Evolutionary conservation across 192 early-diverging fungal genomes (phyloP).

Genomic region (Chytriomyces hyalinus): DNA sequence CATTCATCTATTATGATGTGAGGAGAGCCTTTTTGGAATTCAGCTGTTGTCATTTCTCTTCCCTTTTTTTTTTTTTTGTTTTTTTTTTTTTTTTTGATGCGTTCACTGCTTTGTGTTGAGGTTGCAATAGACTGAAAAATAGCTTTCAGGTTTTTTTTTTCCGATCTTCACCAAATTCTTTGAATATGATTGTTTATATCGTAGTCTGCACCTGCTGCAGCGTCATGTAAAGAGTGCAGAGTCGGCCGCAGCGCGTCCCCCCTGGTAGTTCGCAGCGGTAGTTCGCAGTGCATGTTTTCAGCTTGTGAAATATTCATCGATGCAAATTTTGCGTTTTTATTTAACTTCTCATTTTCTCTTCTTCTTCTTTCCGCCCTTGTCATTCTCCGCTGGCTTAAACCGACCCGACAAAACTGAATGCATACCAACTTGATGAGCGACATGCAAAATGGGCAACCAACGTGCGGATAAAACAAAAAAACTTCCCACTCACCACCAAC

Average conservation of each 20-base stretch:
- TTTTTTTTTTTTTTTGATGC: slow-evolving; percentile 3
- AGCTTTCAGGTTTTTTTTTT: neutral
- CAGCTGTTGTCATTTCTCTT: neutral
- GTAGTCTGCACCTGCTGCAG: too few relatives aligned
- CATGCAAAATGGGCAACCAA: neutral
- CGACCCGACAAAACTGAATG: slow-evolving; percentile 13
- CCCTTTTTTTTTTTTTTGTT: slow-evolving; percentile 8
- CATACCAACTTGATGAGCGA: neutral
- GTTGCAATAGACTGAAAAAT: slow-evolving; percentile 2
- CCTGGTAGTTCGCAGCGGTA: too few relatives aligned
- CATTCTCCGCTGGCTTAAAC: neutral
- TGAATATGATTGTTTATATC: too few relatives aligned
- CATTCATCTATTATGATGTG: too few relatives aligned
- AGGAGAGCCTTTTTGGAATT: neutral
- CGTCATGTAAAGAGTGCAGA: too few relatives aligned
- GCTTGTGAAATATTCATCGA: too few relatives aligned
- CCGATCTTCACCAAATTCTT: neutral
- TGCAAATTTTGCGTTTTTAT: neutral
- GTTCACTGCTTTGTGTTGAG: neutral
- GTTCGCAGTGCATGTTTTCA: too few relatives aligned
- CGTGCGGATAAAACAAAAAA: neutral
- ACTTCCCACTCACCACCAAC: slow-evolving; percentile 11
- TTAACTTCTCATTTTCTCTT: slow-evolving; percentile 13
- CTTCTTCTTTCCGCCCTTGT: slow-evolving; percentile 17
- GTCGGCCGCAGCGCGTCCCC: too few relatives aligned